A percentile compares a stretch with the other conserved stretches of the same genome.
These are phyloP conservation scores for Picea engelmannii DNA, from an alignment of 83 land plant genomes.

Conservation along the genomic window DNA sequence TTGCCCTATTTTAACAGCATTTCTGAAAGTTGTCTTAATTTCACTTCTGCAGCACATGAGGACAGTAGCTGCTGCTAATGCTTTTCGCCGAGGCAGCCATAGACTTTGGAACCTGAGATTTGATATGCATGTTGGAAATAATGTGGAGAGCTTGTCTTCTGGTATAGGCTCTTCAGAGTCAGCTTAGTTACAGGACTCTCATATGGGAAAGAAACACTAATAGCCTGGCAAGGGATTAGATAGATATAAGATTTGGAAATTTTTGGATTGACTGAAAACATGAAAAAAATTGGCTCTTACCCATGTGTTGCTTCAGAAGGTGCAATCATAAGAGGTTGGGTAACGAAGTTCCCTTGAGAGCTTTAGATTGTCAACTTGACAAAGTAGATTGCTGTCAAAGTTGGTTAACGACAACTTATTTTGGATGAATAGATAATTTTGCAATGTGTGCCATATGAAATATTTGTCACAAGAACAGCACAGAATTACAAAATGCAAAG, in stretches of 20 bases:
- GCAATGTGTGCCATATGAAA: slow-evolving; percentile 7
- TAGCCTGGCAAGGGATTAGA: slow-evolving; percentile 1
- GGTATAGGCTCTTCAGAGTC: slow-evolving; percentile 14
- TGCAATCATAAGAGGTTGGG: slow-evolving; percentile 13
- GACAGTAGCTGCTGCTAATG: slow-evolving; percentile 1
- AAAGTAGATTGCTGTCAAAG: slow-evolving; percentile 9
- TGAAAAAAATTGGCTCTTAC: slow-evolving; percentile 4
- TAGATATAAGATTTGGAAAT: slow-evolving; percentile 6
- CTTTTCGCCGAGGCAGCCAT: slow-evolving; percentile 5
- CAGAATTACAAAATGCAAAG: not conserved
- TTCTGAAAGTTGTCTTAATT: not conserved
- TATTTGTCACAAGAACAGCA: slow-evolving; percentile 8
- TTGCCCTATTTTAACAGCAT: not conserved
- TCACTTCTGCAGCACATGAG: slow-evolving; percentile 10
- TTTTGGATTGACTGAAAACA: slow-evolving; percentile 9
- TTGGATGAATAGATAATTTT: slow-evolving; percentile 9
- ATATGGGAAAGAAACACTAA: not conserved
- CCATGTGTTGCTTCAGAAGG: slow-evolving; percentile 8
- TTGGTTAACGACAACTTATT: not conserved
- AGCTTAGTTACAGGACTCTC: not conserved
- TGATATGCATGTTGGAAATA: slow-evolving; percentile 16
- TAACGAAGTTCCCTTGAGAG: slow-evolving; percentile 14
- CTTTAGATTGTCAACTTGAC: slow-evolving; percentile 15
- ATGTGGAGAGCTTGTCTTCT: slow-evolving; percentile 10
- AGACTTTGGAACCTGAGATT: slow-evolving; percentile 5